phyloP scores from a whole-genome alignment of 2,329 filamentous ascomycete species.

The Didymella sp. region DNA sequence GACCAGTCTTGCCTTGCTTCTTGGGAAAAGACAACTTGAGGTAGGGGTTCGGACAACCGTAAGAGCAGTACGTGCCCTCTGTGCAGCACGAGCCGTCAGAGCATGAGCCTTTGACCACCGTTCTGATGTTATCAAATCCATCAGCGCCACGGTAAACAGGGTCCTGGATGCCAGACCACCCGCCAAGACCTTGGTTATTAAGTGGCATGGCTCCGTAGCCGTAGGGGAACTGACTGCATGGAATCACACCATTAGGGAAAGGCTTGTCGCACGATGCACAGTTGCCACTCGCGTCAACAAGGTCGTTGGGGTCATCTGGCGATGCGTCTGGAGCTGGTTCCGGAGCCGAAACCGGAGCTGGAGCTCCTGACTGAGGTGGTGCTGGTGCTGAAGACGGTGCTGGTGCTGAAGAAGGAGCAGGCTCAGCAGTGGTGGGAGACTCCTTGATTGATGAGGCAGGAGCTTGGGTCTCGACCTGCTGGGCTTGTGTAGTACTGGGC shows the following conservation, averaged over 20 bases:
- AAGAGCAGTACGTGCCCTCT: conserved; percentile 79
- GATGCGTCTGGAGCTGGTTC: conserved; percentile 18
- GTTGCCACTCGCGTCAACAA: conserved; percentile 33
- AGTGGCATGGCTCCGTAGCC: conserved; percentile 79
- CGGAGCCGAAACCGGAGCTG: neutral
- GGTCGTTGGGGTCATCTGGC: conserved; percentile 24
- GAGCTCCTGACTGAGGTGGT: no score
- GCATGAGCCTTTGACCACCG: conserved; percentile 68
- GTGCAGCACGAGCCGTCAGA: conserved; percentile 64
- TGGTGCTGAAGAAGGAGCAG: conserved; percentile 39
- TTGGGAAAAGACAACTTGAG: conserved; percentile 90
- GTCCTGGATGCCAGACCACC: conserved; percentile 82
- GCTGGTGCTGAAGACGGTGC: conserved; percentile 16
- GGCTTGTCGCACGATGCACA: conserved; percentile 64
- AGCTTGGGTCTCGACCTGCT: conserved; percentile 1
- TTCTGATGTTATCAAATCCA: conserved; percentile 63
- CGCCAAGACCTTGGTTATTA: conserved; percentile 71
- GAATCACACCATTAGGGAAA: conserved; percentile 78
- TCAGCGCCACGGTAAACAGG: conserved; percentile 41
- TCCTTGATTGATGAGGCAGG: neutral
- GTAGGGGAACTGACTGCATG: conserved; percentile 77
- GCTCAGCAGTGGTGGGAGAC: conserved; percentile 15
- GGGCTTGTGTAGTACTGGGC: conserved; percentile 7
- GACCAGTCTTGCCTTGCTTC: conserved; percentile 76
- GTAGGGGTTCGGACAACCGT: conserved; percentile 89